phyloP scores from a whole-genome alignment of 192 early-diverging fungal species.

The Umbelopsis ramanniana region DNA sequence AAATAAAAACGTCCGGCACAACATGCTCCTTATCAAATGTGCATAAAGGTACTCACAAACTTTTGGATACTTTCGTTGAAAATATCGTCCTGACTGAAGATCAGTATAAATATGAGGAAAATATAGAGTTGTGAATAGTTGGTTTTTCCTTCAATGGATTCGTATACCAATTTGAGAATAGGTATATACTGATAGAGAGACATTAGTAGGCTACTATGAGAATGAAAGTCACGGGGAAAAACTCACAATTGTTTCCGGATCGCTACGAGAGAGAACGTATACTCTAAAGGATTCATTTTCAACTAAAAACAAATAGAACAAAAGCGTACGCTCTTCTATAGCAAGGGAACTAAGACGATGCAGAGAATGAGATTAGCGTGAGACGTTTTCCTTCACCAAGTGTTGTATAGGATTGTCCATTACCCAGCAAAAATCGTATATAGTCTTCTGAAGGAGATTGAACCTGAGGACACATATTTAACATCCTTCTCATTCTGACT shows the following conservation, averaged over 20 bases:
- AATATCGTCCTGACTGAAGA: constrained; percentile 73
- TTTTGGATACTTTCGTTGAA: constrained; percentile 77
- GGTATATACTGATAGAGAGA: constrained; percentile 54
- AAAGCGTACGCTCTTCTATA: constrained; percentile 64
- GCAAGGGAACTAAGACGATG: constrained; percentile 36
- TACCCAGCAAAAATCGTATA: constrained; percentile 43
- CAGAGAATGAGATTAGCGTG: background rate
- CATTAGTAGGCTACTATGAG: background rate
- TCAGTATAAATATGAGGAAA: constrained; percentile 63
- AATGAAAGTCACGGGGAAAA: background rate
- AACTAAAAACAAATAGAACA: constrained; percentile 68
- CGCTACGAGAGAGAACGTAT: constrained; percentile 74
- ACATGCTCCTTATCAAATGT: background rate
- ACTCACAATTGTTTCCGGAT: constrained; percentile 76
- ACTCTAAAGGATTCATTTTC: constrained; percentile 71
- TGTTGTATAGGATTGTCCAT: background rate
- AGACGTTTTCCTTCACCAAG: background rate
- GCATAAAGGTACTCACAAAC: constrained; percentile 54
- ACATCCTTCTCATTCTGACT: background rate
- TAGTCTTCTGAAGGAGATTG: constrained; percentile 37
- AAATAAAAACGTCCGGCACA: background rate
- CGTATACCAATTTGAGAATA: constrained; percentile 69
- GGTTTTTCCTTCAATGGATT: constrained; percentile 59
- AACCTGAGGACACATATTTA: background rate
- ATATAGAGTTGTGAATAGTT: constrained; percentile 73